Evolutionary conservation across 2,329 filamentous ascomycete species (phyloP).

Genomic region (Ophiocordyceps sinensis): DNA sequence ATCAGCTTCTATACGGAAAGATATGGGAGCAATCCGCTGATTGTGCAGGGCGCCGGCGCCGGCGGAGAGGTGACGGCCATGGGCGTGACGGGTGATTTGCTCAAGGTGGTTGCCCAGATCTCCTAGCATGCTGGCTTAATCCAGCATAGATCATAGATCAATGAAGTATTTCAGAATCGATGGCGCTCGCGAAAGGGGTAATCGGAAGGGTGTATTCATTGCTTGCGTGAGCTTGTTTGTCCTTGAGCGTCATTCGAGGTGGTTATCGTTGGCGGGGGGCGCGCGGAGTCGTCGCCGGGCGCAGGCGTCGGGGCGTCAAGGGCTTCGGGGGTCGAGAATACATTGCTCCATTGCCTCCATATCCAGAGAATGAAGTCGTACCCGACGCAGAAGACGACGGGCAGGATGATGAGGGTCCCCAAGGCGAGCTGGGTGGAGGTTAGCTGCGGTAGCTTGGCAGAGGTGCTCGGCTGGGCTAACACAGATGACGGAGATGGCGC

Average conservation of each 20-base stretch:
- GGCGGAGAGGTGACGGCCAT: conserved; percentile 94
- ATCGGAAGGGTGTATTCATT: not conserved
- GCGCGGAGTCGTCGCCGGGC: not conserved
- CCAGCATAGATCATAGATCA: not conserved
- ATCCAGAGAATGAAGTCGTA: conserved; percentile 39
- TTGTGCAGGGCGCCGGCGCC: conserved; percentile 87
- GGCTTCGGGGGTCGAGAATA: conserved; percentile 2
- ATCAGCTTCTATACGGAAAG: conserved; percentile 97
- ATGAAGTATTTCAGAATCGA: no score
- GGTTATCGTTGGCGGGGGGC: not conserved
- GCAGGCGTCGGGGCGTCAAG: not conserved
- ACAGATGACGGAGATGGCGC: conserved; percentile 22
- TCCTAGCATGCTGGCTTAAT: conserved; percentile 17
- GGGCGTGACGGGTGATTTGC: conserved; percentile 86
- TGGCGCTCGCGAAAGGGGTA: not conserved
- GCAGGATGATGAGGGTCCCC: conserved; percentile 30
- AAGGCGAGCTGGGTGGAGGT: conserved; percentile 22
- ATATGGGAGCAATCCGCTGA: conserved; percentile 81
- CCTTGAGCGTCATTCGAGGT: not conserved
- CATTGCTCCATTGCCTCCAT: conserved; percentile 26
- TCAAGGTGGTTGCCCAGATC: conserved; percentile 73
- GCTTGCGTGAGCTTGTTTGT: conserved; percentile 2
- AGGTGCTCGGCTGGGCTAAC: conserved; percentile 14
- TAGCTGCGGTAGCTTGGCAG: conserved; percentile 1
- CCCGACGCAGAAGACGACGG: conserved; percentile 30